A percentile compares a stretch with the other conserved stretches of the same genome.
Conservation (phyloP, 768 basidiomycete genomes). For the Suillus luteus region DNA sequence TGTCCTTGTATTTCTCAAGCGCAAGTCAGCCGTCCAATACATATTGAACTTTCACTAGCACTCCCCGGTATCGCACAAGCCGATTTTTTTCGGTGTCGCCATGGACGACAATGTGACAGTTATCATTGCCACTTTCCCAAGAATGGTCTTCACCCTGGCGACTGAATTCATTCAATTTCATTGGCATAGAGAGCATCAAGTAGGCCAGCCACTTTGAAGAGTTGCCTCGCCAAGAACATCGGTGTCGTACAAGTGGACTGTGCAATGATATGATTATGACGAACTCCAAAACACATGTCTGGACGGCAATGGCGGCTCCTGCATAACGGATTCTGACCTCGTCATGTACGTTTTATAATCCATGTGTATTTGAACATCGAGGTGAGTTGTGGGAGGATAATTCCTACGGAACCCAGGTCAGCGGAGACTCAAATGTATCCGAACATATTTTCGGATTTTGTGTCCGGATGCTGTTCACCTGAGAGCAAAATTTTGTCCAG, state of each 20-base stretch:
- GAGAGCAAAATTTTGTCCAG: too few relatives aligned
- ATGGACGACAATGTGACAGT: not conserved
- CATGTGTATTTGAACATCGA: not conserved
- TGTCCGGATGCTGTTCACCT: too few relatives aligned
- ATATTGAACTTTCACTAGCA: not conserved
- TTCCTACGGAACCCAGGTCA: too few relatives aligned
- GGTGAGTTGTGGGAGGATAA: not conserved
- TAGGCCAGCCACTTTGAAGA: too few relatives aligned
- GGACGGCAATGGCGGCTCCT: not conserved
- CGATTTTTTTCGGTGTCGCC: not conserved
- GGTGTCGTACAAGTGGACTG: too few relatives aligned
- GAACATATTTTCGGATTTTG: too few relatives aligned
- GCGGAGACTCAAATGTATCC: too few relatives aligned
- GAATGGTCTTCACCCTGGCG: too few relatives aligned
- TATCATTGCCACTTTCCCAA: not conserved
- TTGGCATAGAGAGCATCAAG: too few relatives aligned
- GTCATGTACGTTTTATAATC: not conserved
- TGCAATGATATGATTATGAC: not conserved
- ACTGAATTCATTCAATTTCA: too few relatives aligned
- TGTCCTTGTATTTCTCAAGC: not conserved
- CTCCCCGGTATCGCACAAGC: not conserved
- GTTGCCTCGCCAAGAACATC: too few relatives aligned
- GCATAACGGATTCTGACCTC: not conserved
- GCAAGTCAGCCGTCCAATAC: not conserved
- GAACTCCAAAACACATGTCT: not conserved